Conservation (phyloP, 2,329 filamentous ascomycete species). For the Alternaria solani region DNA sequence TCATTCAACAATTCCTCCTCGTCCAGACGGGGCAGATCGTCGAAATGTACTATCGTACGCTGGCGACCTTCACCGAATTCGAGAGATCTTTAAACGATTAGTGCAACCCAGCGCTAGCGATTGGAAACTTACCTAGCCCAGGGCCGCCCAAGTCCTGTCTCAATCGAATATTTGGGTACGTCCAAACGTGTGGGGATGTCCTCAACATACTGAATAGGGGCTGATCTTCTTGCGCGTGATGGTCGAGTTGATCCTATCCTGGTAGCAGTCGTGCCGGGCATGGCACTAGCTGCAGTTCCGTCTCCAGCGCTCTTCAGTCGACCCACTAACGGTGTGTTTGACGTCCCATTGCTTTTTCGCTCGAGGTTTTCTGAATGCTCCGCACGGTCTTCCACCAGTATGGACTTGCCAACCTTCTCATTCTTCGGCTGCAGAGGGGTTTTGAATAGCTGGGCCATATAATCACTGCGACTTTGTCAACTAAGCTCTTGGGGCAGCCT, state of each 20-base stretch:
- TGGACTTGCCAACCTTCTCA: constrained; percentile 17
- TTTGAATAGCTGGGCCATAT: constrained; percentile 26
- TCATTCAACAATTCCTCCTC: constrained; percentile 91
- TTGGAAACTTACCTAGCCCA: constrained; percentile 36
- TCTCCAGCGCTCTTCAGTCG: neutral
- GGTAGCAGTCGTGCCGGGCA: neutral
- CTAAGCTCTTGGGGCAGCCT: no score
- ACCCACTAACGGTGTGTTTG: constrained; percentile 2
- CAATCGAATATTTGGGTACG: constrained; percentile 29
- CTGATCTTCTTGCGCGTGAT: constrained; percentile 18
- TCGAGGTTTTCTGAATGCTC: neutral
- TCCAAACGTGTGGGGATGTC: neutral
- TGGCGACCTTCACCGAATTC: constrained; percentile 69
- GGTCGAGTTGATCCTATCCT: constrained; percentile 11
- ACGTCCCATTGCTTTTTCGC: neutral
- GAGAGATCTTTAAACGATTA: constrained; percentile 57
- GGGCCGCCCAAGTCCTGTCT: constrained; percentile 34
- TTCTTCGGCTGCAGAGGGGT: constrained; percentile 18
- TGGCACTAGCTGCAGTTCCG: neutral
- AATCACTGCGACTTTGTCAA: constrained; percentile 15
- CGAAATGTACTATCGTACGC: constrained; percentile 71
- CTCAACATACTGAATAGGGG: constrained; percentile 6
- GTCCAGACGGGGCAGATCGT: constrained; percentile 79
- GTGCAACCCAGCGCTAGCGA: neutral
- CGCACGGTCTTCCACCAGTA: constrained; percentile 3